phyloP scores from a whole-genome alignment of 495 filamentous ascomycete genomes.

The Xylaria intraflava region DNA sequence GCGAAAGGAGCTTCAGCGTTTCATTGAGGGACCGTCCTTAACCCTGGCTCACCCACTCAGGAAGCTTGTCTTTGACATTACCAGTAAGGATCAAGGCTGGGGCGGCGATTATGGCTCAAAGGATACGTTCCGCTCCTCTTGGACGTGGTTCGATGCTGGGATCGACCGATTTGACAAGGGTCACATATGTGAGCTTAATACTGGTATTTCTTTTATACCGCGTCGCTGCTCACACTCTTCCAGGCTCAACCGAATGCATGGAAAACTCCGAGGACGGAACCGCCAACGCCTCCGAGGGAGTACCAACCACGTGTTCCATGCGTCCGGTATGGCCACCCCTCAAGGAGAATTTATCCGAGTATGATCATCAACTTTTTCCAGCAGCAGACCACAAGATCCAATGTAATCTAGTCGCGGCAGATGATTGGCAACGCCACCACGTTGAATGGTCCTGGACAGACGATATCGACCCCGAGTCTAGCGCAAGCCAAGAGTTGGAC shows the following conservation, averaged over 20 bases:
- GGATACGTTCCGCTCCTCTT: slow-evolving; percentile 51
- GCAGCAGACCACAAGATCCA: slow-evolving; percentile 42
- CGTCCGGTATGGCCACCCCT: slow-evolving; percentile 22
- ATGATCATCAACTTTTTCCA: slow-evolving; percentile 38
- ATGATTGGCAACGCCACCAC: slow-evolving; percentile 30
- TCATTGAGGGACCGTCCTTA: slow-evolving; percentile 24
- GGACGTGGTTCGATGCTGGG: slow-evolving; percentile 67
- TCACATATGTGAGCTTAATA: slow-evolving; percentile 16
- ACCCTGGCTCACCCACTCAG: slow-evolving; percentile 40
- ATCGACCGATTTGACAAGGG: slow-evolving; percentile 38
- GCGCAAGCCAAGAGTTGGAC: slow-evolving; percentile 32
- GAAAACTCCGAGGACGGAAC: neutral
- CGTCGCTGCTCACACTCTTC: slow-evolving; percentile 1
- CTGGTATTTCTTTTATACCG: neutral
- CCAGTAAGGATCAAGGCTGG: slow-evolving; percentile 63
- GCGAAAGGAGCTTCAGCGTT: slow-evolving; percentile 22
- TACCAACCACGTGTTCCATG: slow-evolving; percentile 18
- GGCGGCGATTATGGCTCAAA: slow-evolving; percentile 28
- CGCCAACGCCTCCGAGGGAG: neutral
- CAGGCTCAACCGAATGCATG: slow-evolving; percentile 6
- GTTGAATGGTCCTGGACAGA: slow-evolving; percentile 54
- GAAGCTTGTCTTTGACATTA: slow-evolving; percentile 59
- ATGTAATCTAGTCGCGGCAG: slow-evolving; percentile 40
- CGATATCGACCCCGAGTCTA: slow-evolving; percentile 42
- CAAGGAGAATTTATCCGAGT: slow-evolving; percentile 4